Percentiles rank a stretch among this genome's conserved stretches.
Evolutionary conservation across 164 flowering plant genomes (phyloP).

Genomic region (Sextonia rubra): DNA sequence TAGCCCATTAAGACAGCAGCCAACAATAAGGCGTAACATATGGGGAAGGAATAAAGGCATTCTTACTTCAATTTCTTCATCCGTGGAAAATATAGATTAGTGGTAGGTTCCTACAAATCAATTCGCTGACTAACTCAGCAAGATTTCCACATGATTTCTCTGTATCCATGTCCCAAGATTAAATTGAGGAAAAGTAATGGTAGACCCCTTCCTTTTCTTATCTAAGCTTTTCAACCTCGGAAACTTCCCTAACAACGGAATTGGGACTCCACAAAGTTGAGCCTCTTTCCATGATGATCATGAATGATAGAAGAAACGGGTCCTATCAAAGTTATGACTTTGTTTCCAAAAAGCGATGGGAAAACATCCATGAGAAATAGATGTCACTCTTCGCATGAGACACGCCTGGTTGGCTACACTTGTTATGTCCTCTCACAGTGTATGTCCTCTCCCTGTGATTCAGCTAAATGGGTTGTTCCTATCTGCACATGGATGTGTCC

Average conservation of each 20-base stretch:
- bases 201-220: too few relatives aligned
- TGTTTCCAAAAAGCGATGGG: background rate
- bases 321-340: background rate
- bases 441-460: background rate
- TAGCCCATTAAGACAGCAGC: too few relatives aligned
- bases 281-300: background rate
- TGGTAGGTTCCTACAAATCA: too few relatives aligned
- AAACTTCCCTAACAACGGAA: background rate
- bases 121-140: too few relatives aligned
- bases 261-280: background rate
- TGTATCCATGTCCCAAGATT: too few relatives aligned
- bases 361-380: too few relatives aligned
- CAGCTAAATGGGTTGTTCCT: background rate
- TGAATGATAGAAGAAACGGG: background rate
- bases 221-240: background rate
- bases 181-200: too few relatives aligned
- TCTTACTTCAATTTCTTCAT: too few relatives aligned
- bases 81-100: too few relatives aligned
- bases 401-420: background rate
- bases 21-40: too few relatives aligned
- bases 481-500: background rate
- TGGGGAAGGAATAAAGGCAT: too few relatives aligned
- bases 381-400: background rate
- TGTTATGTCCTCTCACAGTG: background rate
- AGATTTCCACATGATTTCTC: too few relatives aligned